These are phyloP conservation scores for Aspergillus brasiliensis DNA, from an alignment of 2,329 filamentous ascomycete genomes.

Conservation along the genomic window DNA sequence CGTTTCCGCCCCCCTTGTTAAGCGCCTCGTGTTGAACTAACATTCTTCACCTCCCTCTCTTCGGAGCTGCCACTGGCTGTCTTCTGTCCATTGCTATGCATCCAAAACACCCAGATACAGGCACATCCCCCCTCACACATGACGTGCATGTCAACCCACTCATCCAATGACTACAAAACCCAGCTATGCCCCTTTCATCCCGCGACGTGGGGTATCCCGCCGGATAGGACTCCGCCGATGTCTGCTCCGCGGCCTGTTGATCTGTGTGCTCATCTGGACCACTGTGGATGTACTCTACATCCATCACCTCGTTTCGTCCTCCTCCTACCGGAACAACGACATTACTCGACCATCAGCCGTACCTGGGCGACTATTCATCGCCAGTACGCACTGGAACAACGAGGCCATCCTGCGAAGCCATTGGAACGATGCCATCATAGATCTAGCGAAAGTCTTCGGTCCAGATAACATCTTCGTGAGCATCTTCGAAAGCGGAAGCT, in stretches of 20 bases:
- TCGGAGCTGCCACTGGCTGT: no score
- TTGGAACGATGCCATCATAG: constrained; percentile 64
- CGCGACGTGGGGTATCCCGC: background rate
- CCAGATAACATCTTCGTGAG: constrained; percentile 68
- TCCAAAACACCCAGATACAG: no score
- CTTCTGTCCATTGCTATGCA: no score
- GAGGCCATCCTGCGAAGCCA: constrained; percentile 60
- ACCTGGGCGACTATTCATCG: constrained; percentile 62
- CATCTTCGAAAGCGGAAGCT: constrained; percentile 69
- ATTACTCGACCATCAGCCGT: no score
- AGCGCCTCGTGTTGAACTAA: no score
- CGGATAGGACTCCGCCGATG: background rate
- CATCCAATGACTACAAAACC: background rate
- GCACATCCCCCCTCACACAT: no score
- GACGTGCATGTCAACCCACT: no score
- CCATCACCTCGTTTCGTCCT: background rate
- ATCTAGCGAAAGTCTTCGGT: constrained; percentile 60
- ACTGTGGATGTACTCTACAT: background rate
- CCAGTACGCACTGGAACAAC: constrained; percentile 70
- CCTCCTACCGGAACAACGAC: no score
- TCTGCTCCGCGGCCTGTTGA: background rate
- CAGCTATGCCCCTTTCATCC: background rate
- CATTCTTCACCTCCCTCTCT: no score
- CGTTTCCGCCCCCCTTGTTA: no score
- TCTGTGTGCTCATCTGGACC: background rate